These are phyloP conservation scores for Penicillium sp. DNA, from an alignment of 2,329 filamentous ascomycete genomes.

Conservation along the genomic window DNA sequence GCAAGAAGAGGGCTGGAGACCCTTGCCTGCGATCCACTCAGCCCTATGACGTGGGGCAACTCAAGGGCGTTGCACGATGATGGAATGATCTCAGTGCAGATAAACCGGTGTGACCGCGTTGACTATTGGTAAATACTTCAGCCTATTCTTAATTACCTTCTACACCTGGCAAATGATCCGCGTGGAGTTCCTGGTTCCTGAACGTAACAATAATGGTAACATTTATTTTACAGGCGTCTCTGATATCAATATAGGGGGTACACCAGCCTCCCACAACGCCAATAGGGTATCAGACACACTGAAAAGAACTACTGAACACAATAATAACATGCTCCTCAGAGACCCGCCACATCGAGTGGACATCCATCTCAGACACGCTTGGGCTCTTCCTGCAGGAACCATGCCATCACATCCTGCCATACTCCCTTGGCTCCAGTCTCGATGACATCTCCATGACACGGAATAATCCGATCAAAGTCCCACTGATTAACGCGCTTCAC, in stretches of 20 bases:
- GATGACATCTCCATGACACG: slow-evolving; percentile 90
- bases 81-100: neutral
- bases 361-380: slow-evolving; percentile 19
- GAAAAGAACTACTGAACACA: neutral
- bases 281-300: neutral
- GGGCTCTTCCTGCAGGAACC: slow-evolving; percentile 61
- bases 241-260: neutral
- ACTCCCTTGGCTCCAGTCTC: slow-evolving; percentile 68
- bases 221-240: neutral
- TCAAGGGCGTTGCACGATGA: neutral
- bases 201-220: neutral
- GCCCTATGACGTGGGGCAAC: slow-evolving; percentile 22
- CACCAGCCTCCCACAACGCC: neutral
- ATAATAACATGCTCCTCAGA: neutral
- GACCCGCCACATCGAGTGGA: neutral
- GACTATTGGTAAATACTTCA: no score
- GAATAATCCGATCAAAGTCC: slow-evolving; percentile 81
- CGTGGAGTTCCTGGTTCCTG: neutral
- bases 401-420: slow-evolving; percentile 73
- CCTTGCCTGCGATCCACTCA: slow-evolving; percentile 13
- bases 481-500: slow-evolving; percentile 66
- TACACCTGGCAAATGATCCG: neutral
- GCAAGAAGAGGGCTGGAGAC: neutral
- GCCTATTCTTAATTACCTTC: no score
- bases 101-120: neutral